These are phyloP conservation scores for Myriosclerotinia curreyana DNA, from an alignment of 2,329 filamentous ascomycete genomes.

Conservation along the genomic window DNA sequence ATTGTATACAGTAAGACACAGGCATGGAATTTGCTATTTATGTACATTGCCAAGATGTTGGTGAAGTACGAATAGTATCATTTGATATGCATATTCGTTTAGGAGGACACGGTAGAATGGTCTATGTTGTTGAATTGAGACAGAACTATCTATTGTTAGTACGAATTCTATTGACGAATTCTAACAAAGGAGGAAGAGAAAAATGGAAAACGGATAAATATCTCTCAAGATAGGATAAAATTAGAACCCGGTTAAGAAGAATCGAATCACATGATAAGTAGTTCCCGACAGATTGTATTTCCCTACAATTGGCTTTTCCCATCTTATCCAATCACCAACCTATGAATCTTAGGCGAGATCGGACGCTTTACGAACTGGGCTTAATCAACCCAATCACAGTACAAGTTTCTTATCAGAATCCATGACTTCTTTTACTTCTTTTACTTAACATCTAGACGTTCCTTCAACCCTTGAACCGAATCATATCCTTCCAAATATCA, in stretches of 20 bases:
- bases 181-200: background rate
- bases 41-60: conserved; percentile 5
- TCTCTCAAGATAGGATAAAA: background rate
- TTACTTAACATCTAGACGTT: conserved; percentile 2
- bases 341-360: conserved; percentile 13
- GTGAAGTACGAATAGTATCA: conserved; percentile 8
- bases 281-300: conserved; percentile 15
- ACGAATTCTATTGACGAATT: no score
- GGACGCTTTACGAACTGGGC: conserved; percentile 16
- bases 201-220: background rate
- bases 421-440: conserved; percentile 13
- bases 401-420: conserved; percentile 16
- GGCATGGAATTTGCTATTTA: background rate
- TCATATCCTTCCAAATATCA: conserved; percentile 4
- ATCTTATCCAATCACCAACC: background rate
- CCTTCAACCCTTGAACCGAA: conserved; percentile 4
- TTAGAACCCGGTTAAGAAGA: background rate
- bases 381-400: conserved; percentile 15
- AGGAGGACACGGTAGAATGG: background rate
- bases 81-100: background rate
- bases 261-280: conserved; percentile 3
- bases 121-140: background rate
- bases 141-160: no score
- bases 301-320: background rate
- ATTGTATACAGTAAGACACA: background rate